phyloP scores from a whole-genome alignment of 2,329 filamentous ascomycete genomes.

The Macrophomina pseudophaseolina region DNA sequence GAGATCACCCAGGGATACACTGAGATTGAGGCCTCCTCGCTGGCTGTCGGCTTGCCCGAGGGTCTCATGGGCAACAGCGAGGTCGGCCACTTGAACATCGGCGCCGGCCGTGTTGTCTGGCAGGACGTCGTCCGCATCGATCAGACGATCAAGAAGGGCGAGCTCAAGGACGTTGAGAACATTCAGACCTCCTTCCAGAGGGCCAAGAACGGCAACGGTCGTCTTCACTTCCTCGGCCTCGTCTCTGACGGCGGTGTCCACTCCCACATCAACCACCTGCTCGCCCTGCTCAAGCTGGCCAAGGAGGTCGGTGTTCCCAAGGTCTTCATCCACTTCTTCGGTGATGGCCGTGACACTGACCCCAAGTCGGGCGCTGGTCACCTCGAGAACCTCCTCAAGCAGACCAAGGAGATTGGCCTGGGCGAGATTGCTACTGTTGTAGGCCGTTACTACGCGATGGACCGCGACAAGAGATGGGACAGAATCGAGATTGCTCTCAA shows the following conservation, averaged over 20 bases:
- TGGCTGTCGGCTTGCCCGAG: constrained; percentile 93
- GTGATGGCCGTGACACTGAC: constrained; percentile 95
- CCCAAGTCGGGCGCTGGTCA: constrained; percentile 90
- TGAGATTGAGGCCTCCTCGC: constrained; percentile 92
- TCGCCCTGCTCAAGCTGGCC: constrained; percentile 84
- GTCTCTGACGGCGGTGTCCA: constrained; percentile 97
- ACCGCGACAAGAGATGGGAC: constrained; percentile 99
- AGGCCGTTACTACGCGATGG: constrained; percentile 98
- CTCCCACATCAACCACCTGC: constrained; percentile 92
- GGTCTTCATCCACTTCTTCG: constrained; percentile 99
- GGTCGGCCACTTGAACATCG: constrained; percentile 98
- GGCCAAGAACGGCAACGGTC: constrained; percentile 86
- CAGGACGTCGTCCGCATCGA: constrained; percentile 95
- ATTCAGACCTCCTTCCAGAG: constrained; percentile 78
- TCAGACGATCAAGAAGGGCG: constrained; percentile 83
- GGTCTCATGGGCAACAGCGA: constrained; percentile 99
- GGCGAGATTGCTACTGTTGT: constrained; percentile 92
- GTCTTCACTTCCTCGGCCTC: constrained; percentile 89
- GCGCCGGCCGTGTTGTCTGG: constrained; percentile 96
- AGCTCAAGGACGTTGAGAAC: constrained; percentile 76
- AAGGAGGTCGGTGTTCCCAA: constrained; percentile 86
- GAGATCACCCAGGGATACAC: constrained; percentile 83
- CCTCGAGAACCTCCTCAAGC: constrained; percentile 83
- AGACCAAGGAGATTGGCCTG: constrained; percentile 79
- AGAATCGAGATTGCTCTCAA: constrained; percentile 88